Percentiles rank a stretch among this genome's conserved stretches.
phyloP scores from a whole-genome alignment of 371 early-diverging fungal species.

The Basidiobolus heterosporus region DNA sequence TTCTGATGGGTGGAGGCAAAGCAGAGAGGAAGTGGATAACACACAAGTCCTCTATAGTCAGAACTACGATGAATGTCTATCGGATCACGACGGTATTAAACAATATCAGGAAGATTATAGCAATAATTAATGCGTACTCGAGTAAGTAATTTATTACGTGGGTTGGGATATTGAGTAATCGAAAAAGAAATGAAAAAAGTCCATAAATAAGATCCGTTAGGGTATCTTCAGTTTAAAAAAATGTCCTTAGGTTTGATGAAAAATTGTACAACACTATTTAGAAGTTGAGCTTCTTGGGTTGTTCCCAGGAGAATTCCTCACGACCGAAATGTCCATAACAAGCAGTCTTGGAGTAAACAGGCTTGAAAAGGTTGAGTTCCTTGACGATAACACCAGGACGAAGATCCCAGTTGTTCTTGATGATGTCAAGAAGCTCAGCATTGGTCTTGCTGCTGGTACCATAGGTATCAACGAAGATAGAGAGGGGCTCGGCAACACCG shows the following conservation, averaged over 20 bases:
- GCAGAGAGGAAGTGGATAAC: no score
- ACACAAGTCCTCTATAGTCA: no score
- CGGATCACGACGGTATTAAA: no score
- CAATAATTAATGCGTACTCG: no score
- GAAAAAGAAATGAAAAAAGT: no score
- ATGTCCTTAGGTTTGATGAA: neutral
- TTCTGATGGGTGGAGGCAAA: no score
- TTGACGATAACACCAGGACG: conserved; percentile 96
- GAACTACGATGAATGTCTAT: no score
- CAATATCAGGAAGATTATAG: no score
- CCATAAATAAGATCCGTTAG: no score
- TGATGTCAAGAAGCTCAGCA: conserved; percentile 76
- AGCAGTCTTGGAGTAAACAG: conserved; percentile 94
- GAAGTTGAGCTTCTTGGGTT: conserved; percentile 75
- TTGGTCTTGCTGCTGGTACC: conserved; percentile 84
- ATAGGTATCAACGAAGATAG: conserved; percentile 94
- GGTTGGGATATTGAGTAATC: no score
- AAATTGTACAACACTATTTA: conserved; percentile 16
- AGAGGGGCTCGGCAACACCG: conserved; percentile 96
- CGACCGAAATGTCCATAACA: conserved; percentile 99
- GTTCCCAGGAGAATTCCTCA: conserved; percentile 91
- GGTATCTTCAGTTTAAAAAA: no score
- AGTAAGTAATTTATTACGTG: no score
- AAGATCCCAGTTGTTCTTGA: conserved; percentile 95
- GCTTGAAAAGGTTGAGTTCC: conserved; percentile 92